Conservation (phyloP, 208 protist species). For the Lotmaria passim region DNA sequence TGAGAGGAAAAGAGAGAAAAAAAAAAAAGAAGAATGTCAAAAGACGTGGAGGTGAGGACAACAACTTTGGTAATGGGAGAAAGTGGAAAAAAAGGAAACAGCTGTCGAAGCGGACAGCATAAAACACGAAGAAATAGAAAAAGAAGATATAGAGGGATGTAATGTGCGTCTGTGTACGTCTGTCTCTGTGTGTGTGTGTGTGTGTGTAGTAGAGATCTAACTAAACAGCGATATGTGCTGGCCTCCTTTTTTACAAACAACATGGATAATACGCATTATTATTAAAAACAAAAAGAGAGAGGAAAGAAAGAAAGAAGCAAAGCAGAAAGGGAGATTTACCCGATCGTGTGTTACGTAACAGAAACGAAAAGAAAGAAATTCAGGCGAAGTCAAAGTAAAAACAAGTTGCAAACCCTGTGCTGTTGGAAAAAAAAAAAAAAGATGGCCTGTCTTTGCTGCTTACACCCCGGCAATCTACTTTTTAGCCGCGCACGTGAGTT, state of each 20-base stretch:
- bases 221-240: too few species aligned
- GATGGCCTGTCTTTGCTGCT: too few species aligned
- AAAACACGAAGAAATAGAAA: background rate
- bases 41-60: background rate
- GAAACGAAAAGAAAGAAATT: background rate
- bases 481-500: too few species aligned
- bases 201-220: too few species aligned
- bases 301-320: background rate
- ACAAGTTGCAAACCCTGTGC: background rate
- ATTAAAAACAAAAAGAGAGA: too few species aligned
- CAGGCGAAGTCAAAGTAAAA: background rate
- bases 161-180: background rate
- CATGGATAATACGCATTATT: background rate
- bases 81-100: constrained; percentile 4
- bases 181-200: constrained; percentile 19
- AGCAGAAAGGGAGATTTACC: too few species aligned
- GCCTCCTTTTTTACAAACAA: too few species aligned
- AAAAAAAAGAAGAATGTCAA: constrained; percentile 18
- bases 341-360: background rate
- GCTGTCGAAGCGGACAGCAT: background rate
- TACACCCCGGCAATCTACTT: too few species aligned
- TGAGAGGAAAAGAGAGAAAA: background rate
- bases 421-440: constrained; percentile 10
- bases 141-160: background rate
- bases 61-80: background rate